phyloP scores from a whole-genome alignment of 345 rosid species.

The Corymbia maculata region DNA sequence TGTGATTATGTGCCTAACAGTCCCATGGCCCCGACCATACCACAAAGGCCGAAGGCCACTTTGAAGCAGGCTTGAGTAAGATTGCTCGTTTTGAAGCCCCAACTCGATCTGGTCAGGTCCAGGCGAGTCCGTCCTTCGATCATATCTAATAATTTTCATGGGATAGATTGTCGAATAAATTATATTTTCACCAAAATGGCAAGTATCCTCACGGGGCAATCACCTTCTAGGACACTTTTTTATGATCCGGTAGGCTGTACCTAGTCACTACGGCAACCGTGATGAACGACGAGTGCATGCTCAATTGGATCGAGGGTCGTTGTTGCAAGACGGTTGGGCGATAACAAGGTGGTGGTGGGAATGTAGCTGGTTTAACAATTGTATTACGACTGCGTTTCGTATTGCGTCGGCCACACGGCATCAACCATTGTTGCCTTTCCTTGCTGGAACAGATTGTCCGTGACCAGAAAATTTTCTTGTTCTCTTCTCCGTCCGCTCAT shows the following conservation, averaged over 20 bases:
- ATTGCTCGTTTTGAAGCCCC: rapidly evolving
- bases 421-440: background rate
- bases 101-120: background rate
- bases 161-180: rapidly evolving
- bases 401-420: background rate
- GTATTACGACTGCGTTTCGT: background rate
- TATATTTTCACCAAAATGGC: background rate
- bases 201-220: background rate
- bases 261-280: background rate
- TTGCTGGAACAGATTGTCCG: background rate
- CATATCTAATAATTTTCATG: rapidly evolving
- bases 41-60: background rate
- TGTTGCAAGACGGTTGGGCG: background rate
- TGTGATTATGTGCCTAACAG: background rate
- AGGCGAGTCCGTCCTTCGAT: rapidly evolving
- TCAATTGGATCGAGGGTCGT: background rate
- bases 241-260: background rate
- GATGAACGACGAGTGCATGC: background rate
- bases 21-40: background rate
- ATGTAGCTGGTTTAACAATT: background rate
- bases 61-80: background rate
- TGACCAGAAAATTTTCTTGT: background rate
- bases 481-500: background rate
- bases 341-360: background rate
- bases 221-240: background rate